phyloP scores from a whole-genome alignment of 2,329 filamentous ascomycete genomes.

The Diaporthe sp. region DNA sequence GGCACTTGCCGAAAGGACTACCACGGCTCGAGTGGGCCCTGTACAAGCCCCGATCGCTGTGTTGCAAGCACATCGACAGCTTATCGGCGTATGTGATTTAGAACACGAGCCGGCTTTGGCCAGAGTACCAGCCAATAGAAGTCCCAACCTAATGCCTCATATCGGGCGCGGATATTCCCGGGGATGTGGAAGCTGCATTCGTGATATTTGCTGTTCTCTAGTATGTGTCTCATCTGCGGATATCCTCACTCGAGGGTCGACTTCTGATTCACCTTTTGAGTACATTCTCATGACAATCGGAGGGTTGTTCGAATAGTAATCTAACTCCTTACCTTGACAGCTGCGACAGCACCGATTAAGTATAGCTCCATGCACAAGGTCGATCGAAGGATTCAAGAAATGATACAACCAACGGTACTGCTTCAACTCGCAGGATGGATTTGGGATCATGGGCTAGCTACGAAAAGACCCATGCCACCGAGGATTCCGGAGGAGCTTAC shows the following conservation, averaged over 20 bases:
- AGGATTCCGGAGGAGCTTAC: background rate
- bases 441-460: background rate
- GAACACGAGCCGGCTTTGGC: background rate
- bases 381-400: background rate
- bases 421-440: background rate
- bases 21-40: background rate
- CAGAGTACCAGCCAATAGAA: too few species aligned
- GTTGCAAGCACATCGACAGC: background rate
- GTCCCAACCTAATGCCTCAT: background rate
- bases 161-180: background rate
- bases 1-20: background rate
- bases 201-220: background rate
- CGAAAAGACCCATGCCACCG: background rate
- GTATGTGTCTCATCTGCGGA: background rate
- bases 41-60: background rate
- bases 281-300: background rate
- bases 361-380: background rate
- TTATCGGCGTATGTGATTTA: background rate
- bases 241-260: background rate
- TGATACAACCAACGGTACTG: background rate
- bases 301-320: background rate
- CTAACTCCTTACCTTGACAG: background rate
- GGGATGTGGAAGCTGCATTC: background rate
- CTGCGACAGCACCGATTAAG: background rate
- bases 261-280: background rate